Evolutionary conservation across 2,329 filamentous ascomycete species (phyloP), one percentile per base, ranked within the genome.

Genomic region (Sporothrix protearum): DNA sequence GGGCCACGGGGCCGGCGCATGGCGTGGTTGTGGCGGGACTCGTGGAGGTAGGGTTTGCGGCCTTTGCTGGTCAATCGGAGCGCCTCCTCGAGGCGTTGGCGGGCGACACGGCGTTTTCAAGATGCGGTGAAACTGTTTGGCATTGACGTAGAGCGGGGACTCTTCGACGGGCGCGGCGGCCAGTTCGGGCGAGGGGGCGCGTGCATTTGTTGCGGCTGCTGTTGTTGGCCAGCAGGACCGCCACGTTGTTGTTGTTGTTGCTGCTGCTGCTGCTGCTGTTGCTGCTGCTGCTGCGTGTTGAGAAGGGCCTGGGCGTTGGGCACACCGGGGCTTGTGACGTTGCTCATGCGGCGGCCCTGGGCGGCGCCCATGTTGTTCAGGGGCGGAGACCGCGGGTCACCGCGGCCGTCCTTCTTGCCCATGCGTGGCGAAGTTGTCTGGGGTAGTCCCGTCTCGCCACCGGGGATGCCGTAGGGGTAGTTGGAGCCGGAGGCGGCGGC

Each of bases 111-210:
- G 72, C 96, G 88, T 85, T 99, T 36, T 98, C 70, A 99, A 82
- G 66, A 99, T 99, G 33, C 96, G 92, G 79, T 99, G 96, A 76
- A 99, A 99, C 78, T 99, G 96, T 80, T 99, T 99, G 5, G 96
- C 96, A 77, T 99, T 99, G 78, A 99, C 96, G 77, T 99, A 99
- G 0, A 99, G 84, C 0, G 96, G 96, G 0, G 95, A 95, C 79
- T 99, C 96, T 80, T 98, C 96, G 3, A 90, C 89, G 16, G 87
- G 87, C 16, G 86, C 85, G 2, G 91, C 84, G 0, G 91, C 87
- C 77, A 96, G 88, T 79, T 97, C 94, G 8, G 93, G 92, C 0
- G 93, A 95, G 74, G 92, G 89, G 88, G 87, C 61, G 88, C 87
- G 72, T 88, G 89, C 81, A 91, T 90, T 88, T 87, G 85, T 78